These are phyloP conservation scores for Cadophora sp. DNA, from an alignment of 2,329 filamentous ascomycete species.

Conservation along the genomic window DNA sequence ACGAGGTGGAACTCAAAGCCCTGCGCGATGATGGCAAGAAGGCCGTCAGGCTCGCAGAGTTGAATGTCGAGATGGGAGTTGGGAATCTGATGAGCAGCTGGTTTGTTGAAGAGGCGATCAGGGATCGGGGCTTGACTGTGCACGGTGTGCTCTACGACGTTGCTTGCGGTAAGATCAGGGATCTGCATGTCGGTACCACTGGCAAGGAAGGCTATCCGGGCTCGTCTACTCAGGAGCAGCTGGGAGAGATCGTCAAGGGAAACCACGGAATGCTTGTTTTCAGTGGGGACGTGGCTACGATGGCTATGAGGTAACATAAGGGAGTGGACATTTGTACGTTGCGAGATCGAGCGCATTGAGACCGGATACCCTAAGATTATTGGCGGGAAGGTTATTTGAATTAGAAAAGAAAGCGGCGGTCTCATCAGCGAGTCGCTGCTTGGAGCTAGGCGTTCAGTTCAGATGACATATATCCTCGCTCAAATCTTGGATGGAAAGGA, in stretches of 20 bases:
- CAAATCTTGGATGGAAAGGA: constrained; percentile 12
- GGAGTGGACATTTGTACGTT: constrained; percentile 8
- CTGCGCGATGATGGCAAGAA: constrained; percentile 61
- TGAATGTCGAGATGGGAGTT: constrained; percentile 77
- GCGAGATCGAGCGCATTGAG: constrained; percentile 7
- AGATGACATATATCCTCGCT: constrained; percentile 15
- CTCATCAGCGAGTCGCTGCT: constrained; percentile 25
- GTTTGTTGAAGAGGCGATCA: constrained; percentile 72
- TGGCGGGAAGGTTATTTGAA: constrained; percentile 17
- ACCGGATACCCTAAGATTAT: constrained; percentile 22
- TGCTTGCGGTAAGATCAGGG: constrained; percentile 53
- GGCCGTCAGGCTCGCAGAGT: constrained; percentile 70
- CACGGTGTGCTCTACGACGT: constrained; percentile 81
- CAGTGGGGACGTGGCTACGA: constrained; percentile 48
- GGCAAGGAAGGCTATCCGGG: constrained; percentile 20
- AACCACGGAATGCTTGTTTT: constrained; percentile 60
- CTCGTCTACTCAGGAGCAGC: constrained; percentile 23
- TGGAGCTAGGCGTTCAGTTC: constrained; percentile 29
- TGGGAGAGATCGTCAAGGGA: constrained; percentile 44
- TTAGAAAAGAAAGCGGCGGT: background rate
- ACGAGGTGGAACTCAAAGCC: constrained; percentile 62
- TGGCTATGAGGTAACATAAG: constrained; percentile 43
- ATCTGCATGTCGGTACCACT: constrained; percentile 53
- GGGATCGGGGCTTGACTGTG: constrained; percentile 73
- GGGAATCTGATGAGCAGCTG: constrained; percentile 72